These are phyloP conservation scores for Alternaria sp. DNA, from an alignment of 2,329 filamentous ascomycete species.

Conservation along the genomic window DNA sequence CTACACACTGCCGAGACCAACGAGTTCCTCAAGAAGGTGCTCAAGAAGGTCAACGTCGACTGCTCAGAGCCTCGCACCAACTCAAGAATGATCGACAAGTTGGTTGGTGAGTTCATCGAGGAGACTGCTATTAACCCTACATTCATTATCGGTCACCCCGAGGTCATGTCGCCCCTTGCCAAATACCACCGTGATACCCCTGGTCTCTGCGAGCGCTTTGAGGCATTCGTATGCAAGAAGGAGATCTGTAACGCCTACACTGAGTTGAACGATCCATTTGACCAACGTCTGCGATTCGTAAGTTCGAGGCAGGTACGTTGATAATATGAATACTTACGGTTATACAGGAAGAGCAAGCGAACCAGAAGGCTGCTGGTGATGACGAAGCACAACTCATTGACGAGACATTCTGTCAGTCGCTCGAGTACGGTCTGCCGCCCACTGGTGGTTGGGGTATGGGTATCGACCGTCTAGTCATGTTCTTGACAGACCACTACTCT, in stretches of 20 bases:
- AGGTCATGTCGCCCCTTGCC: conserved; percentile 94
- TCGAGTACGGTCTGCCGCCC: conserved; percentile 88
- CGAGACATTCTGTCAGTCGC: conserved; percentile 89
- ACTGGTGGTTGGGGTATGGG: conserved; percentile 98
- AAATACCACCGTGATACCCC: conserved; percentile 87
- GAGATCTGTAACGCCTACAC: conserved; percentile 98
- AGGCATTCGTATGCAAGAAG: conserved; percentile 96
- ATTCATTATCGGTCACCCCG: conserved; percentile 82
- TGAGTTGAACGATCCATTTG: conserved; percentile 96
- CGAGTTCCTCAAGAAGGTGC: conserved; percentile 76
- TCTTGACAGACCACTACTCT: conserved; percentile 92
- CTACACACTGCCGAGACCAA: conserved; percentile 90
- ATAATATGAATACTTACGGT: conserved; percentile 13
- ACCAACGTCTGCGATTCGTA: conserved; percentile 79
- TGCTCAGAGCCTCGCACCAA: conserved; percentile 92
- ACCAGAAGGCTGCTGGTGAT: conserved; percentile 91
- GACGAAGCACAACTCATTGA: conserved; percentile 96
- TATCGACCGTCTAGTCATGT: conserved; percentile 93
- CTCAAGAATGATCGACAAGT: conserved; percentile 93
- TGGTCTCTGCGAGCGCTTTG: conserved; percentile 93
- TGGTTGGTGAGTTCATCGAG: conserved; percentile 93
- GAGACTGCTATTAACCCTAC: conserved; percentile 93
- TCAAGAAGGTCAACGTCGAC: conserved; percentile 90
- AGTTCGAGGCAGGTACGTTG: conserved; percentile 3
- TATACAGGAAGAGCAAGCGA: conserved; percentile 78